Evolutionary conservation across 2,329 filamentous ascomycete species (phyloP).

Genomic region (Phaeosphaeriaceae sp.): DNA sequence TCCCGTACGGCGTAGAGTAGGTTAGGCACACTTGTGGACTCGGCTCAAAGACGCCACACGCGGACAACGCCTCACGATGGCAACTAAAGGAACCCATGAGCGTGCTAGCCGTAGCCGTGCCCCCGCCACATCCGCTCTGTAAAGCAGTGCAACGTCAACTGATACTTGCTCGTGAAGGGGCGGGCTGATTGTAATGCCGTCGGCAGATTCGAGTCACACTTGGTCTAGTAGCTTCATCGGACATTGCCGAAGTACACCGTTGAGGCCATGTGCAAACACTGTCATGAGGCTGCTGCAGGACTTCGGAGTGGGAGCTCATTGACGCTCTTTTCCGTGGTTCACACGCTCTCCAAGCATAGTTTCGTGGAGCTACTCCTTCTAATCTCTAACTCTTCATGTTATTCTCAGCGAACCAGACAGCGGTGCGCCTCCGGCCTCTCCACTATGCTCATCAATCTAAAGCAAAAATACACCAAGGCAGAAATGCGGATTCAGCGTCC

Average conservation of each 20-base stretch:
- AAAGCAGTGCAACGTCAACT: conserved; percentile 2
- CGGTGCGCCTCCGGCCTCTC: not conserved
- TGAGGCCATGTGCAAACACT: not conserved
- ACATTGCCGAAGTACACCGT: not conserved
- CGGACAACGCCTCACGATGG: conserved; percentile 26
- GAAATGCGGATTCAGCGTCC: not conserved
- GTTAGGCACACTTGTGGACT: conserved; percentile 27
- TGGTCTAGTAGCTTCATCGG: not conserved
- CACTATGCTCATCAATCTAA: not conserved
- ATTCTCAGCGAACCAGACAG: not conserved
- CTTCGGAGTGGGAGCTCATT: too few species aligned
- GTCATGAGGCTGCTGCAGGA: too few species aligned
- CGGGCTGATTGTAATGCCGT: not conserved
- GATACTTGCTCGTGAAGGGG: not conserved
- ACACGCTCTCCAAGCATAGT: not conserved
- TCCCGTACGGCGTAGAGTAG: conserved; percentile 10
- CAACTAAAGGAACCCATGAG: conserved; percentile 12
- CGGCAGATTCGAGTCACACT: not conserved
- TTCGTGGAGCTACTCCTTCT: not conserved
- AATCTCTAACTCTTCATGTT: not conserved
- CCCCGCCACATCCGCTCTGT: conserved; percentile 21
- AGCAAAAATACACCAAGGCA: not conserved
- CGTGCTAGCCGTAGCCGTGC: conserved; percentile 19
- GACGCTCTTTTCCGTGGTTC: not conserved
- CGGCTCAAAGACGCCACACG: conserved; percentile 27